Percentiles rank a stretch among this genome's conserved stretches.
These are phyloP conservation scores for Coffea eugenioides DNA, from an alignment of 257 asterid species.

Conservation along the genomic window DNA sequence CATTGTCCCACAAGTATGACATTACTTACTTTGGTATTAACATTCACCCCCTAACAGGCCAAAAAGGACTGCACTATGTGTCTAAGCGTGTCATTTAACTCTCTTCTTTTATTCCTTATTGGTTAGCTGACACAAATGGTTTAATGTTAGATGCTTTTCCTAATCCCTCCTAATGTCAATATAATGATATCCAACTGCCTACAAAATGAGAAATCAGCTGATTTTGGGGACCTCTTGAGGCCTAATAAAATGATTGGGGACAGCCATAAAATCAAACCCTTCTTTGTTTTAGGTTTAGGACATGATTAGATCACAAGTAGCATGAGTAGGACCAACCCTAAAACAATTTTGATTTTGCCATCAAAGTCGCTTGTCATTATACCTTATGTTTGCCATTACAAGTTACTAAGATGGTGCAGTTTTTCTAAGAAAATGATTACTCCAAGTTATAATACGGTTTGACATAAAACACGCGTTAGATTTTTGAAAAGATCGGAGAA, in stretches of 20 bases:
- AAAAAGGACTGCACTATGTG: neutral
- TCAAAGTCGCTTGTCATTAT: slow-evolving; percentile 11
- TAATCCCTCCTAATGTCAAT: slow-evolving; percentile 3
- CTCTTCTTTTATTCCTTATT: neutral
- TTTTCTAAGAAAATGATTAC: slow-evolving; percentile 10
- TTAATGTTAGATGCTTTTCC: too few species aligned
- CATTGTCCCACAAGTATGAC: neutral
- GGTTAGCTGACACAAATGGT: neutral
- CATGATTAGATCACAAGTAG: slow-evolving; percentile 1
- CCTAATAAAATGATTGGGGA: slow-evolving; percentile 1
- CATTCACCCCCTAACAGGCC: neutral
- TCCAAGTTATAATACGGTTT: neutral
- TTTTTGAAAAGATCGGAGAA: too few species aligned
- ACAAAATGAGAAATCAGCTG: neutral
- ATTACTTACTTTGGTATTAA: too few species aligned
- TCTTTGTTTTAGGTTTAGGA: neutral
- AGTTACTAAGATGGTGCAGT: neutral
- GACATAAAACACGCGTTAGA: neutral
- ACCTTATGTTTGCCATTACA: slow-evolving; percentile 16
- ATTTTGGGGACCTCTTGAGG: neutral
- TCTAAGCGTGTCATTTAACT: neutral
- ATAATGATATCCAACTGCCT: neutral
- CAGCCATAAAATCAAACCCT: slow-evolving; percentile 2
- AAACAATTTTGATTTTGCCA: neutral
- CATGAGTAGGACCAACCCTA: neutral